phyloP scores from a whole-genome alignment of 306 rosid genomes.

The Casuarina equisetifolia region DNA sequence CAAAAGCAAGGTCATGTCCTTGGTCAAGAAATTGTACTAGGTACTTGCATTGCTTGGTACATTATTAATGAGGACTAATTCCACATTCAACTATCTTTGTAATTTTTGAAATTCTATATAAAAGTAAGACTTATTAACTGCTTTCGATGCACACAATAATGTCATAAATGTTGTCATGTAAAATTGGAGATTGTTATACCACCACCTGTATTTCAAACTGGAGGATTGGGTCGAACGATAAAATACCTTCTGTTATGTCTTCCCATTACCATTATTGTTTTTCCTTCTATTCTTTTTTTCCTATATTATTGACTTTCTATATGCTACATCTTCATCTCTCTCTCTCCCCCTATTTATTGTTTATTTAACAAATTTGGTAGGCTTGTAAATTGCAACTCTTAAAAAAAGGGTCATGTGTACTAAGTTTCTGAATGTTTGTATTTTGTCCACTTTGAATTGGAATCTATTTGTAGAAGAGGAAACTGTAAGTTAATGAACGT shows the following conservation, averaged over 20 bases:
- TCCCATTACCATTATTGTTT: not conserved
- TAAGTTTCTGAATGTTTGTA: too few relatives aligned
- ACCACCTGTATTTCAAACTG: not conserved
- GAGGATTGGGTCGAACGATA: not conserved
- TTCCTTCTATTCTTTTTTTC: not conserved
- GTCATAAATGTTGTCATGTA: not conserved
- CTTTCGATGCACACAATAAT: not conserved
- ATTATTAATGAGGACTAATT: constrained; percentile 8
- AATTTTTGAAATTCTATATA: not conserved
- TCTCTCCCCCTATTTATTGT: too few relatives aligned
- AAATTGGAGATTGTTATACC: not conserved
- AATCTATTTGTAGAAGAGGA: too few relatives aligned
- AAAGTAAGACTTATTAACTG: not conserved
- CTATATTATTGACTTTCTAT: not conserved
- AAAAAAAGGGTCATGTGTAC: too few relatives aligned
- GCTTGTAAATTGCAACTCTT: too few relatives aligned
- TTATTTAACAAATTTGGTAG: too few relatives aligned
- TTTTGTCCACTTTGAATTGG: too few relatives aligned
- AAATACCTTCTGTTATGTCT: not conserved
- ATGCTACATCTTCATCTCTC: too few relatives aligned
- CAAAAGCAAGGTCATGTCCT: constrained; percentile 94
- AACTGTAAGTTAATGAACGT: too few relatives aligned
- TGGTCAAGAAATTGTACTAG: constrained; percentile 88
- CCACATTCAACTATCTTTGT: not conserved
- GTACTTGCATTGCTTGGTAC: constrained; percentile 41